Conservation (phyloP, 495 filamentous ascomycete genomes). For the Umbilicaria muhlenbergii region DNA sequence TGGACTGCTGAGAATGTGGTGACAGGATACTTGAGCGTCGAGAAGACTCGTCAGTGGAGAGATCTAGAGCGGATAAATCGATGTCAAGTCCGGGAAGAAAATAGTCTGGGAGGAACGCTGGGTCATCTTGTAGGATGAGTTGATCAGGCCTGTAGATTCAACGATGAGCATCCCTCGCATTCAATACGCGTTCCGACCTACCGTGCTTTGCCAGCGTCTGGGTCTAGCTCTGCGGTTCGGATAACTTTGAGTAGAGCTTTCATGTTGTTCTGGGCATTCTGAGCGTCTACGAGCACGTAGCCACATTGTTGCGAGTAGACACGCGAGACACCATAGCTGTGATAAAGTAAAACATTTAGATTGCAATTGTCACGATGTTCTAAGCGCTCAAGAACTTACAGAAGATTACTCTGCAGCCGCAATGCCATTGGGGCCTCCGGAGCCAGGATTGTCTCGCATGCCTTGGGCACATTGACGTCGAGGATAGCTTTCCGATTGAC, state of each 20-base stretch:
- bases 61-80: constrained; percentile 28
- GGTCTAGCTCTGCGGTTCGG: constrained; percentile 45
- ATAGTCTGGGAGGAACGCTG: constrained; percentile 64
- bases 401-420: constrained; percentile 77
- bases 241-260: constrained; percentile 41
- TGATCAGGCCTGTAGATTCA: constrained; percentile 48
- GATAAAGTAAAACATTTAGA: not conserved
- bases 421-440: constrained; percentile 82
- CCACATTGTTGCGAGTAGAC: constrained; percentile 77
- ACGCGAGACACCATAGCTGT: constrained; percentile 63
- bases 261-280: constrained; percentile 62
- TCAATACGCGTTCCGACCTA: constrained; percentile 20
- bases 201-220: constrained; percentile 57
- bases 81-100: constrained; percentile 40
- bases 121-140: constrained; percentile 69
- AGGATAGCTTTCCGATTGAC: constrained; percentile 79
- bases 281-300: constrained; percentile 69
- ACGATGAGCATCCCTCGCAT: constrained; percentile 2
- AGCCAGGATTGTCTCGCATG: constrained; percentile 71
- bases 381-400: constrained; percentile 29
- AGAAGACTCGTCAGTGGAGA: constrained; percentile 16
- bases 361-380: not conserved
- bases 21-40: constrained; percentile 21
- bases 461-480: constrained; percentile 71
- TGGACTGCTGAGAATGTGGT: constrained; percentile 18